Percentiles rank a stretch among this genome's conserved stretches.
Conservation (phyloP, 495 filamentous ascomycete genomes). For the Xylaria longipes region DNA sequence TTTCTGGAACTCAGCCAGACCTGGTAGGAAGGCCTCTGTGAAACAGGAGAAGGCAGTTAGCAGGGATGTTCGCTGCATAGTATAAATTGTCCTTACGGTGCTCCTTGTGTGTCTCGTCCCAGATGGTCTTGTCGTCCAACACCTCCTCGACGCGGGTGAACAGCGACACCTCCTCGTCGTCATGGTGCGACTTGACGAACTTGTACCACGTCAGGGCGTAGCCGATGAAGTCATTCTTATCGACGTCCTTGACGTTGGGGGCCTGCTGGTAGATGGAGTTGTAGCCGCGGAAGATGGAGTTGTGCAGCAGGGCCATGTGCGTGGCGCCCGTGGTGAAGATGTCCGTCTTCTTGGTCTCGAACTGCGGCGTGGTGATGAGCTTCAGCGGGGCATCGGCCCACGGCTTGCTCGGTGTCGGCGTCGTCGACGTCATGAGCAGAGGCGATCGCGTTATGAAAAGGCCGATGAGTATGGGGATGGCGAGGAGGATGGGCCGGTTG, state of each 20-base stretch:
- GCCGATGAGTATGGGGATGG: slow-evolving; percentile 44
- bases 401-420: slow-evolving; percentile 39
- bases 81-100: slow-evolving; percentile 44
- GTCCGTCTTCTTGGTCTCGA: slow-evolving; percentile 55
- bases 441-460: slow-evolving; percentile 51
- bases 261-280: slow-evolving; percentile 66
- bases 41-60: not conserved
- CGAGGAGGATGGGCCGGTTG: slow-evolving; percentile 40
- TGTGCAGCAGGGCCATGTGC: slow-evolving; percentile 66
- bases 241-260: slow-evolving; percentile 46
- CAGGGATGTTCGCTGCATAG: not conserved
- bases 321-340: slow-evolving; percentile 60
- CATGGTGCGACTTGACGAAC: slow-evolving; percentile 61
- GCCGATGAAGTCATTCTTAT: slow-evolving; percentile 57
- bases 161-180: slow-evolving; percentile 58
- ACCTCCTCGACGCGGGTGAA: slow-evolving; percentile 60
- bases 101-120: slow-evolving; percentile 56
- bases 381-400: slow-evolving; percentile 59
- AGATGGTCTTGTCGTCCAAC: slow-evolving; percentile 52
- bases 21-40: slow-evolving; percentile 56
- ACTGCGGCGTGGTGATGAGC: slow-evolving; percentile 55
- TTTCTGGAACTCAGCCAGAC: slow-evolving; percentile 53
- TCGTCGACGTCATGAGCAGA: slow-evolving; percentile 47
- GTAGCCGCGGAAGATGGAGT: slow-evolving; percentile 63
- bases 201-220: slow-evolving; percentile 58